phyloP scores from a whole-genome alignment of 106 monocot genomes.

The Dioscorea zingiberensis region DNA sequence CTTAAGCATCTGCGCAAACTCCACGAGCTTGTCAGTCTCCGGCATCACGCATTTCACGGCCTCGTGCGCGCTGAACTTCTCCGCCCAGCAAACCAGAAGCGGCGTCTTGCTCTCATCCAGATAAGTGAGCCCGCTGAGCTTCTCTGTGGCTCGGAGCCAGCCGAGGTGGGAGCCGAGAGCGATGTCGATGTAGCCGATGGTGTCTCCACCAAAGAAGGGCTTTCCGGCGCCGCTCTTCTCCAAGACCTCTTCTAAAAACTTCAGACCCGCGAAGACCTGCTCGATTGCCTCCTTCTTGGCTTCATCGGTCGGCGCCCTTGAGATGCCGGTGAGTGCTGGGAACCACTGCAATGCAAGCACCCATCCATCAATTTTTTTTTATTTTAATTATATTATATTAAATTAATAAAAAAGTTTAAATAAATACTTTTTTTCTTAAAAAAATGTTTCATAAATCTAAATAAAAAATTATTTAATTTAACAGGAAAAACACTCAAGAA shows the following conservation, averaged over 20 bases:
- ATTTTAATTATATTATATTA: too few relatives aligned
- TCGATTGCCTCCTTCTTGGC: constrained; percentile 2
- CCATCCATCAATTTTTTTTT: too few relatives aligned
- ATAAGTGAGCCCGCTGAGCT: constrained; percentile 9
- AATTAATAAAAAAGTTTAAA: too few relatives aligned
- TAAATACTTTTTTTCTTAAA: too few relatives aligned
- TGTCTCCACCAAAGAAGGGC: constrained; percentile 40
- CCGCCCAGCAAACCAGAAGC: constrained; percentile 24
- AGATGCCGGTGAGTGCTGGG: too few relatives aligned
- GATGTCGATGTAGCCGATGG: constrained; percentile 42
- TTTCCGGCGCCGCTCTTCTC: constrained; percentile 30
- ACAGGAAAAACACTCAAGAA: too few relatives aligned
- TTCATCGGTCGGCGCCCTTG: constrained; percentile 20
- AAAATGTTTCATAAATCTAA: too few relatives aligned
- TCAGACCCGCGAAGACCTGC: constrained; percentile 3
- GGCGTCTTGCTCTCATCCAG: constrained; percentile 29
- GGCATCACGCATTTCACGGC: constrained; percentile 27
- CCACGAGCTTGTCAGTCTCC: constrained; percentile 27
- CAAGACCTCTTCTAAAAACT: constrained; percentile 38
- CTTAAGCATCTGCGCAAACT: background rate
- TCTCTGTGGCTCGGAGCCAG: constrained; percentile 21
- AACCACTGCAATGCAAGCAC: too few relatives aligned
- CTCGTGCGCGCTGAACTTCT: constrained; percentile 15
- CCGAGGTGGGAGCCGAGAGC: constrained; percentile 26
- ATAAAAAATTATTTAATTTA: too few relatives aligned